Conservation (phyloP, 148 eudicot genomes). For the Cornus suecica region DNA sequence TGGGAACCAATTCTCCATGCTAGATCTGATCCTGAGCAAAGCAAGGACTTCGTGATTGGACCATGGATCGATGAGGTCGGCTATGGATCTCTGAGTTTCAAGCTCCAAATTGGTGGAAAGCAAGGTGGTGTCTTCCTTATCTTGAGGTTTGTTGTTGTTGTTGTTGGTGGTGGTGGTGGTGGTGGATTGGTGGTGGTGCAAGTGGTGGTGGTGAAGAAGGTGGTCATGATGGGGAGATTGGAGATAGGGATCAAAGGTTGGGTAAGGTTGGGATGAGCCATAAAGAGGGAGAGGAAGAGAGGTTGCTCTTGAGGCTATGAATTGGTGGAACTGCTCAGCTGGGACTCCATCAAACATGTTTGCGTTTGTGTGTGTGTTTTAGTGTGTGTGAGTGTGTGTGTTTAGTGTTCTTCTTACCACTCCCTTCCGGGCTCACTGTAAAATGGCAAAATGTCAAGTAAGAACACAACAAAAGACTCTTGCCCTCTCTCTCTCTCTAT, state of each 20-base stretch:
- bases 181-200: constrained; percentile 21
- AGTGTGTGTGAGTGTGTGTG: background rate
- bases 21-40: constrained; percentile 64
- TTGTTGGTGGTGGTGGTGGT: constrained; percentile 23
- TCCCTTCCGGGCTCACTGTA: constrained; percentile 7
- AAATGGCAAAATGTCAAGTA: background rate
- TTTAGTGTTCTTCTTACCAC: constrained; percentile 3
- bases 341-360: constrained; percentile 78
- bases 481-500: constrained; percentile 1
- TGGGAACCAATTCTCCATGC: constrained; percentile 57
- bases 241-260: constrained; percentile 16
- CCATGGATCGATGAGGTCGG: constrained; percentile 34
- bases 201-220: constrained; percentile 20
- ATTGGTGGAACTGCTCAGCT: constrained; percentile 74
- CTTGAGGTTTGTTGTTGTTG: background rate
- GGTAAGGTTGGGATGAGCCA: constrained; percentile 15
- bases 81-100: constrained; percentile 20
- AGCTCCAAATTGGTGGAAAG: background rate
- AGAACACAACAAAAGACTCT: background rate
- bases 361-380: constrained; percentile 1
- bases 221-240: constrained; percentile 10
- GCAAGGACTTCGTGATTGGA: constrained; percentile 67
- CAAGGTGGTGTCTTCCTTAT: background rate
- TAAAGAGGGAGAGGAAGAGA: constrained; percentile 32
- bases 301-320: constrained; percentile 45